Base-by-base conservation (phyloP, 164 flowering plant genomes). In the Paratinospora sagittata region DNA sequence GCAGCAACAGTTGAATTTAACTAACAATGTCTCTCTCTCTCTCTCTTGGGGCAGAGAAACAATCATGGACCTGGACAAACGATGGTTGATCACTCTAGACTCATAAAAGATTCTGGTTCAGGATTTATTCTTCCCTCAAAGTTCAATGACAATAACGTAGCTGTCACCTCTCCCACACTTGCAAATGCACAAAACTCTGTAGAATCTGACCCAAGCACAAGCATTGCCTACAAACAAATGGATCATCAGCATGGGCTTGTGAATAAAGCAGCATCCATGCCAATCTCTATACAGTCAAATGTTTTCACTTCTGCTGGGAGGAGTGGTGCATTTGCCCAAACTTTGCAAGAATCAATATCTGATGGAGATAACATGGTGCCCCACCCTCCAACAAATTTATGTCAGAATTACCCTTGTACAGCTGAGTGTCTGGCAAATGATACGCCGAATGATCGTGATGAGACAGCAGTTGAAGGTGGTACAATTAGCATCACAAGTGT, bases 381-480 rank as follows among this genome's bases (percentile, higher is more conserved):
- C 47, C 78, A 67, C 47, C 36, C 79, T 72, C 76, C 72, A 60
- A 16, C 73, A 24, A 71, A 76, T 3, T 39, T 68, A 11, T 63
- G 76, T 76, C 79, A 68, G 43, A 76, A 23, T 67, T 65, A 74
- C 63, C 71, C 73, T 82, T 80, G 77, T 80, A 43, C 85, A 45
- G 67, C 74, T 26, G 90, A 83, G 21, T 76, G 78, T 70, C 86
- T 80, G 16, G 16, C 69, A 17, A 73, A 72, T 70, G 87, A 88
- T 73, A 33, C 73, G 7, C 67, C 75, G 61, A 82, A 73, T 63
- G 84, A 83, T 27, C 88, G 70, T 37, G 94, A 91, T 58, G 93
- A 88, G 34, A 76, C 87, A 71, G 27, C 78, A 17, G 74, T 95
- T 74, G 98, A 92, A 86, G 96, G 91, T 39, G 99, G 99, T 39